Evolutionary conservation across 352 stramenopile genomes (phyloP), one percentile per base, ranked within the genome.

Genomic region (Phytophthora parvispora): DNA sequence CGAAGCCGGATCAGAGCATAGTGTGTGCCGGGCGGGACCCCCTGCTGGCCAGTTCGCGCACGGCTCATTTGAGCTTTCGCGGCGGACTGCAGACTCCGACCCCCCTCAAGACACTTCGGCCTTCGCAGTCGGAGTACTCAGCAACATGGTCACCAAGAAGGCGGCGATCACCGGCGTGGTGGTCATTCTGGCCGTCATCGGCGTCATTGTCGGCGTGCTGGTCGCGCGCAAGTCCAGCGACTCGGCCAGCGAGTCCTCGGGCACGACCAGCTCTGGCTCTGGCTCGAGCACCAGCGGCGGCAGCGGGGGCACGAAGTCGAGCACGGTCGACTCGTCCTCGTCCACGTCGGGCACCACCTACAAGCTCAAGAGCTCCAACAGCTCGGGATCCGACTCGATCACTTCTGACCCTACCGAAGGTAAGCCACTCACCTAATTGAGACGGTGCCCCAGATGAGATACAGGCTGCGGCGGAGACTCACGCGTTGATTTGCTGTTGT

Each of bases 381-480:
- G 64, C 42, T 78, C 68, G 6, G 65, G 61, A 49, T 63, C 48
- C 34, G 69, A 59, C 47, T 77, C 68, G 12, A 60, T 80, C 60
- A 89, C 79, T 3, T 91, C 83, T 4, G 81, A 91, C 75, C 83
- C 83, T 24, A 88, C 80, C 4, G 71, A 54, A 55, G 64, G 64
- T 72, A 20, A 67, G 75, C 69, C 76, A 36, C 32, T 18, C 16
- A 47, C 38, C 18, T n/a, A 56, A 54, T 15, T 63, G 57, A 67
- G 50, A 68, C 42, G 43, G 48, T 59, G 53, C 48, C 13, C n/a
- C n/a, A n/a, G n/a, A n/a, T 29, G 24, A 31, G 15, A 13, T 38
- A 28, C 2, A 2, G 12, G 12, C 10, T 12, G 8, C 13, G 7
- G 13, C 36, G 7, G 56, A 67, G 27, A 67, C 64, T 71, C 13